Conservation (phyloP, 176 grass and related monocot genomes). For the maize (Zea mays) region DNA sequence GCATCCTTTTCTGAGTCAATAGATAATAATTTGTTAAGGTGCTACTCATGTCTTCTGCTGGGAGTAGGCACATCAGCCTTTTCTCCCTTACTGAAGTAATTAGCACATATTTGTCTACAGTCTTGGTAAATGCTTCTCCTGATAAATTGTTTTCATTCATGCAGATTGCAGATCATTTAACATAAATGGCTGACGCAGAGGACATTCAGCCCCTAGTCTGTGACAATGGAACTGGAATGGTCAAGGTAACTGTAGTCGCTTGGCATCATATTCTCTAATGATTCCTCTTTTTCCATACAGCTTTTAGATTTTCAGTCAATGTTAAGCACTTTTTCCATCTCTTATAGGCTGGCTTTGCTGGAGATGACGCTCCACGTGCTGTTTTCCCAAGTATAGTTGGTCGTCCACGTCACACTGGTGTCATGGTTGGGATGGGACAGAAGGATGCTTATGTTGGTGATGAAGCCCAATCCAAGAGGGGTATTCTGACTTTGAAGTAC, state of each 20-base stretch:
- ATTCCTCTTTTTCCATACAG: neutral
- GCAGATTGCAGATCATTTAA: conserved; percentile 36
- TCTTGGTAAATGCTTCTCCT: neutral
- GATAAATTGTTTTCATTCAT: neutral
- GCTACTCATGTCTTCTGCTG: conserved; percentile 8
- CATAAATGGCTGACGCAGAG: conserved; percentile 66
- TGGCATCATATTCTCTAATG: conserved; percentile 9
- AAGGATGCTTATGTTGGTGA: conserved; percentile 90
- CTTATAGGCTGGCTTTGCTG: conserved; percentile 75
- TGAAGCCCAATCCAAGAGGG: conserved; percentile 88
- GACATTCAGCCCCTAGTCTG: conserved; percentile 94
- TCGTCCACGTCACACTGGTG: conserved; percentile 78
- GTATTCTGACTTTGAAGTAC: conserved; percentile 85
- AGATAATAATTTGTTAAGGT: neutral
- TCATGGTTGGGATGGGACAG: conserved; percentile 95
- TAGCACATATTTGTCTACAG: conserved; percentile 14
- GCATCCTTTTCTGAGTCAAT: neutral
- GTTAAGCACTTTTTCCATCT: neutral
- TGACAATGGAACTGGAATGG: conserved; percentile 93
- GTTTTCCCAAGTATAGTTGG: conserved; percentile 93
- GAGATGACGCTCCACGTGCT: conserved; percentile 85
- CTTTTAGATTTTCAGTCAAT: neutral
- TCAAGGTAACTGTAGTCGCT: conserved; percentile 58
- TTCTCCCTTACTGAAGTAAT: neutral
- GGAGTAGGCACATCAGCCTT: neutral